phyloP scores from a whole-genome alignment of 2,329 filamentous ascomycete genomes.

The Phoma sp. region DNA sequence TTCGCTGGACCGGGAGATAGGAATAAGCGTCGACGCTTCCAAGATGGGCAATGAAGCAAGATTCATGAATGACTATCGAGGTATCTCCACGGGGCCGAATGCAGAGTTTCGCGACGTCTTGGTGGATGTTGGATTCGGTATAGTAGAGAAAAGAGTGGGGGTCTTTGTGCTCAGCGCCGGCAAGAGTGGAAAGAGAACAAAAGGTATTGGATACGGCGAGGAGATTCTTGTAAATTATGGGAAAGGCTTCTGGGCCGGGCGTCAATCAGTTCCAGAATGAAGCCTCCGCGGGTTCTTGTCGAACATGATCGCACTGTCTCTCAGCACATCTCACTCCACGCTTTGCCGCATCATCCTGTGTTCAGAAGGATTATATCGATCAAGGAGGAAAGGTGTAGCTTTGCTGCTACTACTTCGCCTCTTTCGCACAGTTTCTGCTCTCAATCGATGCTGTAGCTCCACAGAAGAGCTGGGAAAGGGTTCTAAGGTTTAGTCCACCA shows the following conservation, averaged over 20 bases:
- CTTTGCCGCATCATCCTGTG: background rate
- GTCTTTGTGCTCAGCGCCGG: constrained; percentile 59
- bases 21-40: constrained; percentile 57
- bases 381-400: no score
- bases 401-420: no score
- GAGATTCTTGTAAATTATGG: constrained; percentile 63
- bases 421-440: no score
- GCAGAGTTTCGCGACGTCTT: constrained; percentile 54
- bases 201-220: constrained; percentile 56
- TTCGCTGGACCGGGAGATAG: constrained; percentile 57
- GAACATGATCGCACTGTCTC: background rate
- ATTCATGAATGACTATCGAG: constrained; percentile 62
- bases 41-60: constrained; percentile 59
- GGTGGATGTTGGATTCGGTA: constrained; percentile 45
- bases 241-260: constrained; percentile 58
- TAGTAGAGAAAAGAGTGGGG: constrained; percentile 56
- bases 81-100: constrained; percentile 50
- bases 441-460: no score
- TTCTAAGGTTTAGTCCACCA: background rate
- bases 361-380: background rate
- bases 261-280: constrained; percentile 24
- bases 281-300: background rate
- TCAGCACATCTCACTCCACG: background rate
- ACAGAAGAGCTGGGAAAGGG: no score
- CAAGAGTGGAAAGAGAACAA: constrained; percentile 54